A percentile compares a stretch with the other conserved stretches of the same genome.
phyloP scores from a whole-genome alignment of 2,329 filamentous ascomycete genomes.

The Pseudohalonectria lignicola region DNA sequence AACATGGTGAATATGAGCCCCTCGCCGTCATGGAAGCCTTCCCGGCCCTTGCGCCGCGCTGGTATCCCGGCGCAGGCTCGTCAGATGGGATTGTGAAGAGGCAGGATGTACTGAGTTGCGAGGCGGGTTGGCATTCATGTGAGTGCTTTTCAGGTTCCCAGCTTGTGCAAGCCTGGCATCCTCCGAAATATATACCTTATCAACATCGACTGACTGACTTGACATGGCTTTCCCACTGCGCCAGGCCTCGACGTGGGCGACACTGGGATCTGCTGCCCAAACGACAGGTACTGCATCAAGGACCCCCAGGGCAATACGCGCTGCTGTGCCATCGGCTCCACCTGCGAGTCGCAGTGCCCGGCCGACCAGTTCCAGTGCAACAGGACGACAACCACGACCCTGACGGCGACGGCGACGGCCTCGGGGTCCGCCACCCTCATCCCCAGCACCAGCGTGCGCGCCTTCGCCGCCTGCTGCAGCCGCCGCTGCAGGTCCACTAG shows the following conservation, averaged over 20 bases:
- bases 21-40: slow-evolving; percentile 1
- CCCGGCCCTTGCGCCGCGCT: neutral
- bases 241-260: slow-evolving; percentile 16
- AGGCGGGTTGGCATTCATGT: slow-evolving; percentile 9
- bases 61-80: neutral
- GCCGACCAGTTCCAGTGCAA: slow-evolving; percentile 16
- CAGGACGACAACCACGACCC: slow-evolving; percentile 8
- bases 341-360: slow-evolving; percentile 19
- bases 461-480: slow-evolving; percentile 24
- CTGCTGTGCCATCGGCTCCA: slow-evolving; percentile 20
- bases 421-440: slow-evolving; percentile 14
- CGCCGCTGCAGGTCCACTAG: slow-evolving; percentile 28
- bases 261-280: slow-evolving; percentile 12
- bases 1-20: neutral
- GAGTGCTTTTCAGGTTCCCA: neutral
- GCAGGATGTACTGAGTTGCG: slow-evolving; percentile 3
- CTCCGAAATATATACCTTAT: neutral
- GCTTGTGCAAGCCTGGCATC: too few species aligned
- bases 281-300: slow-evolving; percentile 19
- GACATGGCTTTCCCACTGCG: neutral
- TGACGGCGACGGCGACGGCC: slow-evolving; percentile 4
- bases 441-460: slow-evolving; percentile 13
- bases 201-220: neutral
- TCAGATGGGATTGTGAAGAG: slow-evolving; percentile 5
- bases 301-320: slow-evolving; percentile 8